Conservation (phyloP, 1,284 basidiomycete genomes). For the Trichosporon sp. region DNA sequence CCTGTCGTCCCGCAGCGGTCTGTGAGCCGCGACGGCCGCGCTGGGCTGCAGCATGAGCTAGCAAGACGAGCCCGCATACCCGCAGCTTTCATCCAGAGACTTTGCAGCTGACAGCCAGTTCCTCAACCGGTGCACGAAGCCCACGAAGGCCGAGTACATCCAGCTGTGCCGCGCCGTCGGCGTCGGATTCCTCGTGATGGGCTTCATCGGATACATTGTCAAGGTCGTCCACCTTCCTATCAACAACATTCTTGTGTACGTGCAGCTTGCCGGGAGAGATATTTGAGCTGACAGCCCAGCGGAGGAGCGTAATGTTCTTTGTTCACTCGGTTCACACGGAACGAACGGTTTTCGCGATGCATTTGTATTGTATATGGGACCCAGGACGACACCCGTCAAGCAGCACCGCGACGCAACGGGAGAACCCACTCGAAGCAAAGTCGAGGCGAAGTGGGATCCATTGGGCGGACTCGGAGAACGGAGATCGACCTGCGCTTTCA, state of each 20-base stretch:
- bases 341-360: slow-evolving; percentile 12
- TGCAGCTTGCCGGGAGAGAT: slow-evolving; percentile 29
- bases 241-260: slow-evolving; percentile 92
- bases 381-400: not conserved
- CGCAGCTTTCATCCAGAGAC: not conserved
- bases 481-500: not conserved
- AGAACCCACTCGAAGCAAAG: not conserved
- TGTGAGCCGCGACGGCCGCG: no score
- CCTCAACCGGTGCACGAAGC: slow-evolving; percentile 95
- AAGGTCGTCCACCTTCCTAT: slow-evolving; percentile 92
- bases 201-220: slow-evolving; percentile 91
- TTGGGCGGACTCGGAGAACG: not conserved
- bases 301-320: slow-evolving; percentile 17
- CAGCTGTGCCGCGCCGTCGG: slow-evolving; percentile 92
- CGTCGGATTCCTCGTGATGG: slow-evolving; percentile 93
- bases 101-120: slow-evolving; percentile 59
- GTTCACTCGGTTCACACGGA: not conserved
- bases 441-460: not conserved
- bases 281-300: slow-evolving; percentile 11
- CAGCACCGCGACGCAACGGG: no score
- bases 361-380: slow-evolving; percentile 16
- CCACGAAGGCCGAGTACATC: slow-evolving; percentile 85
- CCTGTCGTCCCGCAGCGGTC: not conserved
- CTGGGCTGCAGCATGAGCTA: no score
- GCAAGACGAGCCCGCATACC: no score